phyloP scores from a whole-genome alignment of 768 basidiomycete genomes.

The Leccinum broughii region DNA sequence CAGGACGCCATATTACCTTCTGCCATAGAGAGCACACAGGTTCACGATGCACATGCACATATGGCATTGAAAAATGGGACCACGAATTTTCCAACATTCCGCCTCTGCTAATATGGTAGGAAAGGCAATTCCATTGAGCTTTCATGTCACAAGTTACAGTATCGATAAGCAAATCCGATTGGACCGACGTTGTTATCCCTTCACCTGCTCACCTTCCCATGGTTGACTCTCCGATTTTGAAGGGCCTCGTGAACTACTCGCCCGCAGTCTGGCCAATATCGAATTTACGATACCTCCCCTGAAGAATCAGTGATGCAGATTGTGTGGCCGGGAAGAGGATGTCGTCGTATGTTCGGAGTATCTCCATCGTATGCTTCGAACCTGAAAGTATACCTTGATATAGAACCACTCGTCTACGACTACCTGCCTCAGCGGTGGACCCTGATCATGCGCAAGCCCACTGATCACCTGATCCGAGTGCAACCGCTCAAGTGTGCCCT shows the following conservation, averaged over 20 bases:
- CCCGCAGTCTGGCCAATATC: conserved; percentile 37
- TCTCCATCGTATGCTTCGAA: background rate
- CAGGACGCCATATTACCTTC: background rate
- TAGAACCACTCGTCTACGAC: conserved; percentile 56
- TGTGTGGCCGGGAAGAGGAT: conserved; percentile 56
- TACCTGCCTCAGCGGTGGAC: conserved; percentile 32
- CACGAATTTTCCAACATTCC: too few species aligned
- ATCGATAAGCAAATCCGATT: background rate
- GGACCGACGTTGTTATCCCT: too few species aligned
- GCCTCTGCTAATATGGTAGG: too few species aligned
- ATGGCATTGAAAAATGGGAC: background rate
- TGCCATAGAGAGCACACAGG: background rate
- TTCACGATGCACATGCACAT: background rate
- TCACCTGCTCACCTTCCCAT: conserved; percentile 38
- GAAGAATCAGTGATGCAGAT: conserved; percentile 63
- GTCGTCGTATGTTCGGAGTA: background rate
- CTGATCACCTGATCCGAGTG: conserved; percentile 49
- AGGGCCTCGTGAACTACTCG: conserved; percentile 43
- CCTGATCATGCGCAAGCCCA: conserved; percentile 56
- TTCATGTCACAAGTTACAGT: background rate
- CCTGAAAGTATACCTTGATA: conserved; percentile 44
- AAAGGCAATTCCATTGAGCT: background rate
- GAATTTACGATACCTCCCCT: conserved; percentile 52
- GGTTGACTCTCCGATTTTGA: conserved; percentile 42
- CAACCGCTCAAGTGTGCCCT: conserved; percentile 42